Evolutionary conservation across 176 grass and related monocot genomes (phyloP), one percentile per base, ranked within the genome.

Genomic region (Tuctoria greenei): DNA sequence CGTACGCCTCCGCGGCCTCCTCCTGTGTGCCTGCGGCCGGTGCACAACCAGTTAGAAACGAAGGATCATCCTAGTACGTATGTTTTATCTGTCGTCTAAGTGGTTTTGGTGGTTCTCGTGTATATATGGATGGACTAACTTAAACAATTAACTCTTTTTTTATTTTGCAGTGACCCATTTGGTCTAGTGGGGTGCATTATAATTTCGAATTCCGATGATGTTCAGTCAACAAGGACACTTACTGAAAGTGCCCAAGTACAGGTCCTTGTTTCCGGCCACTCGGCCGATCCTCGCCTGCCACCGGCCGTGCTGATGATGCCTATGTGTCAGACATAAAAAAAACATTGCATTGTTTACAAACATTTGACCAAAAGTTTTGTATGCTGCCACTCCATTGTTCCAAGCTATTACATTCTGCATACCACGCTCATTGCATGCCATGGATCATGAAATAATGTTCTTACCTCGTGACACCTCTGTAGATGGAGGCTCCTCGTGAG

Each of bases 251-350:
- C 91, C 91, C 24, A 93, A 75, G 71, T 93, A 93, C 37, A 93
- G 85, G 81, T 93, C 91, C 75, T 93, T 93, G 69, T 93, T 93
- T 73, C 91, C 91, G 54, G 88, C 91, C 45, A 93, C 88, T 31
- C 91, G 79, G 83, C 91, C 91, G 26, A 93, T 93, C 34, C 91
- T 86, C 60, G 91, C 91, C 71, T 93, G 91, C 91, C 91, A 93
- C 64, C 91, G 88, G 64, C 91, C 91, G 69, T 93, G 91, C 51
- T 93, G 91, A 73, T 93, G 92, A 76, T 95, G 92, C 42, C 92
- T 95, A n/a, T n/a, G n/a, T n/a, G 44, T 56, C 65, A 41, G 6
- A 66, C 5, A 44, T 41, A 64, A 16, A 47, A 47, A 4, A 5
- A 47, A 16, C 13, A 5, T 16, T 47, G 16, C 39, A 16, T 1